phyloP scores from a whole-genome alignment of 495 filamentous ascomycete genomes.

The Lentithecium fluviatile region DNA sequence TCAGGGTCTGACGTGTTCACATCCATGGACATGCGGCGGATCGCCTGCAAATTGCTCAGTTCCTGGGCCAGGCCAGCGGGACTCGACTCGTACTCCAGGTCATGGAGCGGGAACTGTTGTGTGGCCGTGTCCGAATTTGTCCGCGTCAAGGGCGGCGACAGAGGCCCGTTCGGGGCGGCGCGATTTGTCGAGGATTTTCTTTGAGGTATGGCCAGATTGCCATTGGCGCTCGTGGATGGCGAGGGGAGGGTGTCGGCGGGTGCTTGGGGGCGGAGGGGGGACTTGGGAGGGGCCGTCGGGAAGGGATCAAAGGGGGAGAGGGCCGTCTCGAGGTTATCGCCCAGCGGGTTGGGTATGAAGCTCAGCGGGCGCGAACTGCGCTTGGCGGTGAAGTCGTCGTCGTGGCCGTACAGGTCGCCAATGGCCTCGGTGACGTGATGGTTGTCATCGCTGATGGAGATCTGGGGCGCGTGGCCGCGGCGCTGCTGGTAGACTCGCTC shows the following conservation, averaged over 20 bases:
- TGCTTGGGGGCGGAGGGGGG: slow-evolving; percentile 21
- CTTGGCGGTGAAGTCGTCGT: slow-evolving; percentile 55
- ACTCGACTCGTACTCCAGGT: slow-evolving; percentile 88
- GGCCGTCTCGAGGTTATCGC: slow-evolving; percentile 37
- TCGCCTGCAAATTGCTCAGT: slow-evolving; percentile 88
- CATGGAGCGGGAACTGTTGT: slow-evolving; percentile 78
- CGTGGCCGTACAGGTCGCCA: slow-evolving; percentile 90
- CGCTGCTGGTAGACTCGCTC: slow-evolving; percentile 42
- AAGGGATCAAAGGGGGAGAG: slow-evolving; percentile 27
- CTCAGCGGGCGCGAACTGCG: slow-evolving; percentile 60
- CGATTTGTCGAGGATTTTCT: slow-evolving; percentile 50
- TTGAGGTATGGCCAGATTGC: slow-evolving; percentile 15
- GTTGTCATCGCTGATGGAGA: slow-evolving; percentile 75
- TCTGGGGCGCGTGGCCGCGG: slow-evolving; percentile 62
- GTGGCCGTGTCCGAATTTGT: slow-evolving; percentile 66
- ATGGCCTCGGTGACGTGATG: slow-evolving; percentile 99
- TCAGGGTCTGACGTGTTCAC: slow-evolving; percentile 92
- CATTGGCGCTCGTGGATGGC: slow-evolving; percentile 25
- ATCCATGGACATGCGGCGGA: slow-evolving; percentile 98
- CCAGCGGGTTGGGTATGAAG: slow-evolving; percentile 58
- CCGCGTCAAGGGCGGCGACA: slow-evolving; percentile 56
- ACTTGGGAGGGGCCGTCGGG: slow-evolving; percentile 23
- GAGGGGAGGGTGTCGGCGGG: slow-evolving; percentile 12
- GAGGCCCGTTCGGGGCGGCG: slow-evolving; percentile 54
- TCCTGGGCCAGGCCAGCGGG: slow-evolving; percentile 93